Conservation (phyloP, 2,329 filamentous ascomycete genomes). For the Aspergillus novoparasiticus region DNA sequence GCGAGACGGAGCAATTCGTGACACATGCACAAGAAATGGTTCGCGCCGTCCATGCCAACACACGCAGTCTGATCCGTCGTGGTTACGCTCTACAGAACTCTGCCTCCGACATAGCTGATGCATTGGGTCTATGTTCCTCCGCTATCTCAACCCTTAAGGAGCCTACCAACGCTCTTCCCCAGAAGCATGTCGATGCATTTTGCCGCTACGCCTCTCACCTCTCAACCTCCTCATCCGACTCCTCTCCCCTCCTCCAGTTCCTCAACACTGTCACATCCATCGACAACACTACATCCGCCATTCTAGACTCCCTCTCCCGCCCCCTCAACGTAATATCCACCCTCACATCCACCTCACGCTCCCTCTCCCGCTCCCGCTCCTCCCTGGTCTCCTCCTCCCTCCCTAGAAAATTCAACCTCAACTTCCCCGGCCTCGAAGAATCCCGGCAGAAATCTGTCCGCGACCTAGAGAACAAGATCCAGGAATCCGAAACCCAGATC, state of each 20-base stretch:
- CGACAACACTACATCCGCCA: conserved; percentile 80
- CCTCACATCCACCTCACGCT: conserved; percentile 73
- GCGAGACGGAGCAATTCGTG: conserved; percentile 91
- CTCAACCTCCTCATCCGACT: conserved; percentile 64
- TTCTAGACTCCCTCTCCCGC: conserved; percentile 76
- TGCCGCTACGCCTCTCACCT: conserved; percentile 68
- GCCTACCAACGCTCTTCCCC: conserved; percentile 65
- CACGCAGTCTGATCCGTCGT: conserved; percentile 77
- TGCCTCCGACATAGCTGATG: conserved; percentile 51
- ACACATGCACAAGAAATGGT: conserved; percentile 89
- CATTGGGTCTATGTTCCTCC: conserved; percentile 45
- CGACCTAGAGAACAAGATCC: conserved; percentile 80
- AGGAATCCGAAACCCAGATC: conserved; percentile 69
- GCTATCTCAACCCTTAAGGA: conserved; percentile 54
- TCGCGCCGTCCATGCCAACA: conserved; percentile 78
- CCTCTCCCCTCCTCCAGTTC: conserved; percentile 71
- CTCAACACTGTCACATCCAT: conserved; percentile 77
- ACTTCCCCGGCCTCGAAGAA: conserved; percentile 69
- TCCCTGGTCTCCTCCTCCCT: conserved; percentile 66
- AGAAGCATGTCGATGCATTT: conserved; percentile 69
- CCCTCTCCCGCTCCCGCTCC: conserved; percentile 75
- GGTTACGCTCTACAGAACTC: conserved; percentile 73
- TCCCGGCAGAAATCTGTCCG: conserved; percentile 78
- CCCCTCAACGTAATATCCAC: conserved; percentile 76
- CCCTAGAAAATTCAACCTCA: conserved; percentile 50